These are phyloP conservation scores for Trametes cinnabarina DNA, from an alignment of 768 basidiomycete species.

Conservation along the genomic window DNA sequence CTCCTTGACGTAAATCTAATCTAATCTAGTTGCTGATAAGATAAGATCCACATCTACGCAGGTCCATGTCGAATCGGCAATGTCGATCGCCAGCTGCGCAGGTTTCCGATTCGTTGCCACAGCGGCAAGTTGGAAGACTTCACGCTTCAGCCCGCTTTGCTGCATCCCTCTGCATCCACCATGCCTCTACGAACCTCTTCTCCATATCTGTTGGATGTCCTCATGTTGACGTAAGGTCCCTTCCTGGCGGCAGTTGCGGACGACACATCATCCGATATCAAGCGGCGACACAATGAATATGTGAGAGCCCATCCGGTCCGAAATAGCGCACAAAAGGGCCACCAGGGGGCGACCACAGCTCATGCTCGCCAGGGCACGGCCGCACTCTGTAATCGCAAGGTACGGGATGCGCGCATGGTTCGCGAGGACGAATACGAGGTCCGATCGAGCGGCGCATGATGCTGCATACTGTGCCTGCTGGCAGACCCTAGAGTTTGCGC, in stretches of 20 bases:
- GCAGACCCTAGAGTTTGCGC: not conserved
- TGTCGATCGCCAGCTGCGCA: too few species aligned
- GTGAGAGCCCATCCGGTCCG: not conserved
- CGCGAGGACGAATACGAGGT: not conserved
- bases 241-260: too few species aligned
- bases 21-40: slow-evolving; percentile 1
- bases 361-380: not conserved
- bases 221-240: too few species aligned
- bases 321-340: not conserved
- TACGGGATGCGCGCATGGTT: not conserved
- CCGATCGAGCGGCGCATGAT: not conserved
- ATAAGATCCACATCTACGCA: too few species aligned
- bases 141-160: too few species aligned
- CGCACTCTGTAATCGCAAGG: too few species aligned
- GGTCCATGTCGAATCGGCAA: too few species aligned
- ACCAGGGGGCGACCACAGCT: not conserved
- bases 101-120: too few species aligned
- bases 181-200: too few species aligned
- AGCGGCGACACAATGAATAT: not conserved
- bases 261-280: not conserved
- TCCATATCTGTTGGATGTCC: too few species aligned
- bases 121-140: too few species aligned
- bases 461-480: not conserved
- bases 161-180: too few species aligned
- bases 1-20: slow-evolving; percentile 6